phyloP scores from a whole-genome alignment of 768 basidiomycete genomes.

The Mycena metata region DNA sequence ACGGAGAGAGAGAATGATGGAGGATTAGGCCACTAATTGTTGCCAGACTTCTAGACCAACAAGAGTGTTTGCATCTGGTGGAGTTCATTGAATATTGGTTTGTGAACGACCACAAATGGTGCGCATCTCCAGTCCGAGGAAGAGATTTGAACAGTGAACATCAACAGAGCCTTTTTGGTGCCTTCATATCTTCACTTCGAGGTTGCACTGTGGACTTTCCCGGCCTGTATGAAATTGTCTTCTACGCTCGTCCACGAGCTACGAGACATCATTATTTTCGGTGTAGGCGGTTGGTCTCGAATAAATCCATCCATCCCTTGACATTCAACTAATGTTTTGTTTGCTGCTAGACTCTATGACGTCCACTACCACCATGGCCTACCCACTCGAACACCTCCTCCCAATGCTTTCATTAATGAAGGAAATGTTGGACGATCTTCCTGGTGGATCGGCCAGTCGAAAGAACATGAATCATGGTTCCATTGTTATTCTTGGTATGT shows the following conservation, averaged over 20 bases:
- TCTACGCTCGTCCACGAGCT: not conserved
- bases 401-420: constrained; percentile 1
- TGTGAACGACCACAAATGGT: not conserved
- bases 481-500: not conserved
- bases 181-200: not conserved
- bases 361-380: not conserved
- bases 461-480: not conserved
- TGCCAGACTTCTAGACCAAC: too few species aligned
- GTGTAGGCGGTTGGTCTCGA: not conserved
- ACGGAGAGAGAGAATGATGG: too few species aligned
- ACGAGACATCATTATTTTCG: not conserved
- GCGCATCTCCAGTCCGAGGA: too few species aligned
- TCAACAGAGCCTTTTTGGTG: too few species aligned
- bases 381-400: not conserved
- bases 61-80: too few species aligned
- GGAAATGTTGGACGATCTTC: not conserved
- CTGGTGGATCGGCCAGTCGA: not conserved
- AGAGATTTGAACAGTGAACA: not conserved
- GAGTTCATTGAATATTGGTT: constrained; percentile 12
- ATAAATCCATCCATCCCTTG: not conserved
- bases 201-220: not conserved
- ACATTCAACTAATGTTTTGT: not conserved
- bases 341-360: not conserved
- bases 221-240: not conserved
- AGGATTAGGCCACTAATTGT: too few species aligned